These are phyloP conservation scores for Talaromyces sp. DNA, from an alignment of 2,329 filamentous ascomycete genomes.

Conservation along the genomic window DNA sequence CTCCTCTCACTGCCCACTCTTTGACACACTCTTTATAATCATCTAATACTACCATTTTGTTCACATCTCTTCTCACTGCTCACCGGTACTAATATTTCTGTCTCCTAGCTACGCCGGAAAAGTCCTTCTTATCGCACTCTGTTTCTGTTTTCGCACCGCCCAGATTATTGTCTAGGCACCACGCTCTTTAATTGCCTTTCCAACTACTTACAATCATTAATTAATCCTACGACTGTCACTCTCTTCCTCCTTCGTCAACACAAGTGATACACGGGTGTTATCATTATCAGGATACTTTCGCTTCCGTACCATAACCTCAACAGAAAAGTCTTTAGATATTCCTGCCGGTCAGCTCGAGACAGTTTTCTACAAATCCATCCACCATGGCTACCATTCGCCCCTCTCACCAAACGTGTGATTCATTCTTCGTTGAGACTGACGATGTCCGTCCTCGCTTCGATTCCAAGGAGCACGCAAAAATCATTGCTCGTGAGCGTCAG, in stretches of 20 bases:
- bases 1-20: constrained; percentile 6
- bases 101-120: constrained; percentile 31
- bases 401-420: constrained; percentile 61
- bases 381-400: constrained; percentile 52
- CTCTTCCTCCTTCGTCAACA: constrained; percentile 44
- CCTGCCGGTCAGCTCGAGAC: constrained; percentile 22
- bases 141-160: constrained; percentile 29
- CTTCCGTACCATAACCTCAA: constrained; percentile 34
- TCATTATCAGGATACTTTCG: constrained; percentile 43
- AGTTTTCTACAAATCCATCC: constrained; percentile 11
- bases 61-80: neutral
- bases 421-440: constrained; percentile 64
- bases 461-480: constrained; percentile 70
- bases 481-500: constrained; percentile 77
- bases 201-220: constrained; percentile 60
- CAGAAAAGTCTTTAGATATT: constrained; percentile 24
- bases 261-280: constrained; percentile 29
- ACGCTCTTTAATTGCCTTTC: constrained; percentile 46
- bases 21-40: neutral
- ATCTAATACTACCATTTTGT: neutral
- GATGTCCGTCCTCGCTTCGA: constrained; percentile 57
- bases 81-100: constrained; percentile 28
- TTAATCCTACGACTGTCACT: constrained; percentile 50
- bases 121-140: constrained; percentile 22
- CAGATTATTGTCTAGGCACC: constrained; percentile 42